Percentiles rank a stretch among this genome's conserved stretches.
These are phyloP conservation scores for Fusarium redolens DNA, from an alignment of 2,329 filamentous ascomycete genomes.

Conservation along the genomic window DNA sequence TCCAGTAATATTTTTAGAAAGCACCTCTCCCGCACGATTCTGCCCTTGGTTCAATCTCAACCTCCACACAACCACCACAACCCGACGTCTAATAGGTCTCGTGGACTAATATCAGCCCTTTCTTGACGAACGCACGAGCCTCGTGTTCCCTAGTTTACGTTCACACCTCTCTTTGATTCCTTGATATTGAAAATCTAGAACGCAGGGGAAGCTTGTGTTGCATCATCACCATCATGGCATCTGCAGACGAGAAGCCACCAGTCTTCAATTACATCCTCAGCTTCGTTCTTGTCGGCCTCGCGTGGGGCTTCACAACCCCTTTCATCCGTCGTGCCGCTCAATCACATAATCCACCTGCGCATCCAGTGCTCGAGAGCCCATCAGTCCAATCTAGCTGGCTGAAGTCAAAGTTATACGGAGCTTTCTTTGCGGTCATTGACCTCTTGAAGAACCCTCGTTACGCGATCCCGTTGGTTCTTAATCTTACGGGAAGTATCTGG, in stretches of 20 bases:
- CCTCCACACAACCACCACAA: constrained; percentile 30
- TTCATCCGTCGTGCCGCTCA: constrained; percentile 91
- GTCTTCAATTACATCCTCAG: constrained; percentile 86
- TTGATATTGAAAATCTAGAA: constrained; percentile 19
- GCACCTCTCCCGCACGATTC: constrained; percentile 26
- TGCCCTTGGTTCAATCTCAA: constrained; percentile 27
- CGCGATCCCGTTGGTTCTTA: constrained; percentile 84
- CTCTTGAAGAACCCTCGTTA: constrained; percentile 85
- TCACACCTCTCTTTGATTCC: constrained; percentile 20
- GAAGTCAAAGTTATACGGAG: constrained; percentile 69
- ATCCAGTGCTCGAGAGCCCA: constrained; percentile 64
- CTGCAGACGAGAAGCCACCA: constrained; percentile 54
- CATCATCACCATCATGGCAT: constrained; percentile 25
- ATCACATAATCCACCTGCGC: constrained; percentile 73
- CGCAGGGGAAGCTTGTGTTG: constrained; percentile 6
- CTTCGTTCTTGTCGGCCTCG: constrained; percentile 90
- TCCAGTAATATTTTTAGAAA: constrained; percentile 42
- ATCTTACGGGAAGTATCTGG: constrained; percentile 94
- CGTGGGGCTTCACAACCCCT: constrained; percentile 92
- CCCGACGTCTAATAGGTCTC: constrained; percentile 24
- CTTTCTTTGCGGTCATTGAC: constrained; percentile 81
- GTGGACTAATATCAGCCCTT: constrained; percentile 11
- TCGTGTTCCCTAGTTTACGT: constrained; percentile 21
- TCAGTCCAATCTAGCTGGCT: constrained; percentile 69
- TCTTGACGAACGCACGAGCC: constrained; percentile 32